Base-by-base conservation (phyloP, 192 early-diverging fungal species). In the Coemansia sp. region DNA sequence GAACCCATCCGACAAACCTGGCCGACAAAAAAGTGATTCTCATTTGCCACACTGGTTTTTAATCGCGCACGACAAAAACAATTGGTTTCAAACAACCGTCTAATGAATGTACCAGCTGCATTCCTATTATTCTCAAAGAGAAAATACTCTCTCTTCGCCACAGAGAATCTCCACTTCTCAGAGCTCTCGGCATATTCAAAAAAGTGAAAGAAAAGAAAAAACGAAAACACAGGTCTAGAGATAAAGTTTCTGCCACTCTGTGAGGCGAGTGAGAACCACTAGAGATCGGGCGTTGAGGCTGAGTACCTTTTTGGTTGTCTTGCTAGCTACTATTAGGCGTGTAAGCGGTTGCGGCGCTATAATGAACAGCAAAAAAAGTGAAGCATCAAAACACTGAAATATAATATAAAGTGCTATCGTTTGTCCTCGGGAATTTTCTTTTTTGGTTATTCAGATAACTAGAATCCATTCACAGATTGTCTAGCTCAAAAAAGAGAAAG, bases 271-370 rank as follows among this genome's bases (percentile, higher is more conserved):
- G n/a, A n/a, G n/a, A n/a, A n/a, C n/a, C n/a, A n/a, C n/a, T n/a
- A n/a, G n/a, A 47, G 45, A 47, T 47, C 45, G 45, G 19, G 28
- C 15, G 42, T 21, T 42, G 40, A 17, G 45, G 45, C 45, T 47
- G 38, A 39, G 38, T 15, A 29, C 27, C 15, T 11, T 15, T 17
- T 47, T 29, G 28, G 8, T 47, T 47, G 26, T 39, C 19, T 39
- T 34, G 31, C n/a, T 1, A n/a, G 36, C 15, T 39, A 17, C n/a
- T 17, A 47, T 14, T 28, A 22, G 25, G n/a, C 21, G 25, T 26
- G 15, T 46, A 47, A 47, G 28, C 15, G 8, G 7, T n/a, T 47
- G 45, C 45, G 45, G 45, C 45, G 45, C 29, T 26, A 26, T 47
- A 47, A 47, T 47, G 45, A 47, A 29, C 45, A 29, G 26, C 10